Evolutionary conservation across 2,329 filamentous ascomycete species (phyloP), one percentile per base, ranked within the genome.

Genomic region (Pseudogymnoascus sp.): DNA sequence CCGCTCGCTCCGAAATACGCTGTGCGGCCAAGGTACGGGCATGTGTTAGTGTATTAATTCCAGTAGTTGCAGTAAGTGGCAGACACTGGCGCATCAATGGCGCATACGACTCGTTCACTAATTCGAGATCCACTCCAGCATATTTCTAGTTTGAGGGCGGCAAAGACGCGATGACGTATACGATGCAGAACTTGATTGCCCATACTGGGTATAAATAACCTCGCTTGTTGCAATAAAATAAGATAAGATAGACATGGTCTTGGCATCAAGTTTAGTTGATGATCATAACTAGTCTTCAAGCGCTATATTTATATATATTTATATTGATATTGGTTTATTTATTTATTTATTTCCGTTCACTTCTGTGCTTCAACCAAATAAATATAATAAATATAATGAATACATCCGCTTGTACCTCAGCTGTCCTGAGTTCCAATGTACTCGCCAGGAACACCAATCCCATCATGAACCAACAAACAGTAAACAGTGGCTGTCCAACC

Each of bases 171-270:
- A 52, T 52, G 45, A 52, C 45, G 45, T 52, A 52, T 23, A 21
- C 23, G 12, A 30, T 52, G 45, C n/a, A 52, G 45, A 52, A 52
- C 45, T 18, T 52, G 45, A 30, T 52, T 52, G 34, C n/a, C 45
- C 45, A 52, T 38, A 33, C 9, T 12, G 9, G 9, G 9, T 23
- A 52, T 52, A 52, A 52, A 60, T 28, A 52, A 18, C 45, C 18
- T 52, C 45, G 45, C 13, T 52, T 30, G n/a, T 12, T 6, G 6
- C 2, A 26, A 30, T 10, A 48, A 48, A 15, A 10, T 28, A 28
- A 15, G 38, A 48, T 48, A 48, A 48, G 21, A 48, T 26, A 15
- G 7, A n/a, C 39, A 5, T 13, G 13, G 7, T 21, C 37, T 13
- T 39, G 18, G 37, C 37, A 5, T n/a, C 37, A 39, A 12, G 37